Base-by-base conservation (phyloP, 805 yeast genomes). In the Metschnikowia shivogae region DNA sequence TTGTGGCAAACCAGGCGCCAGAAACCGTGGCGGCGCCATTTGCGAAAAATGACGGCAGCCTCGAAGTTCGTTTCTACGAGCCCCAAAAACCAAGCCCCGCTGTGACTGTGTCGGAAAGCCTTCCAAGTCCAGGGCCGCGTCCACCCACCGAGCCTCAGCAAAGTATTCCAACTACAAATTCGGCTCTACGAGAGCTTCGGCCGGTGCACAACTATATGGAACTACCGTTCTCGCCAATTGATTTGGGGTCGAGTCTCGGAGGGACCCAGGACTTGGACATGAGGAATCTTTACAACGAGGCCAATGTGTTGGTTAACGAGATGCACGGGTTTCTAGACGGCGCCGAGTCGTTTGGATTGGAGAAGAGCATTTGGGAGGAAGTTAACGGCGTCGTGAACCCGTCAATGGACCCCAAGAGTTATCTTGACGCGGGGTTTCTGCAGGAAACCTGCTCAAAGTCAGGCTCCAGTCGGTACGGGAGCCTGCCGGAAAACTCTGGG, bases 231-330 rank as follows among this genome's bases (percentile, higher is more conserved):
- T 8, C 34, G 6, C 34, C 34, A 6, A 26, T 34, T 27, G 31
- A 17, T 8, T 10, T 45, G 27, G 37, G 20, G 11, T 19, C 39
- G 2, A 20, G 29, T 7, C 34, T 35, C n/a, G 27, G 22, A n/a
- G 19, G 22, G 30, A 27, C 30, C 24, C 42, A 39, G 6, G 42
- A 39, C 29, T 17, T 28, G 20, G 53, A 56, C 31, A 49, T 63
- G 52, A 49, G 51, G 32, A 49, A 45, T 32, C 43, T 69, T 33
- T 65, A 61, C 40, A 64, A 64, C 44, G 72, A 67, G 44, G 74
- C 72, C 14, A 57, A 58, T 35, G 32, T 58, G 13, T 56, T 68
- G 43, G 67, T 69, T 10, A 61, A 55, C 44, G 73, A 67, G 44
- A 61, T 67, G 45, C 58, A 57, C 45, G 60, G 57, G 33, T 43